Evolutionary conservation across 139 green algal genomes (phyloP), one percentile per base, ranked within the genome.

Genomic region (Desmodesmus armatus): DNA sequence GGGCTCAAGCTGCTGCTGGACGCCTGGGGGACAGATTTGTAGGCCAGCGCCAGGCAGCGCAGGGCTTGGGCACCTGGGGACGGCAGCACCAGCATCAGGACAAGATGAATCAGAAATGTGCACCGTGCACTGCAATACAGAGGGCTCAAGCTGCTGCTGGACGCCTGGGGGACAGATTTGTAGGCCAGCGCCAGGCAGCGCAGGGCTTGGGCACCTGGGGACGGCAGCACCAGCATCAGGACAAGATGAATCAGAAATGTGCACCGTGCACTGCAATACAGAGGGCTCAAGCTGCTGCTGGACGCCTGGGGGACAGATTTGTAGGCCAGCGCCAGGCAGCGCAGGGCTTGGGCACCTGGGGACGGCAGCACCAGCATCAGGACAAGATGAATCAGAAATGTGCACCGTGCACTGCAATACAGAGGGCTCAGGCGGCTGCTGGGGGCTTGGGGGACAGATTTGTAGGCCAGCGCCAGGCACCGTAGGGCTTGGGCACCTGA

Each of bases 41-140:
- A 93, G 5, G 96, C 96, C n/a, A 99, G 89, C 3, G 95, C 96
- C 5, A 99, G 92, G 85, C 90, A 98, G 76, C 89, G 94, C 91
- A 93, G 90, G 55, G 91, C 90, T 1, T 89, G 71, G 3, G 79
- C 51, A 33, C 80, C 80, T 86, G 80, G 31, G 51, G 49, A n/a
- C n/a, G n/a, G n/a, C 0, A 69, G n/a, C 27, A 65, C n/a, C 60
- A 69, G 60, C 60, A 69, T 25, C 60, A 39, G 60, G n/a, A 29
- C 60, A 69, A 29, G 7, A 21, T n/a, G 47, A 13, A 13, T 55
- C 47, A 13, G 9, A 55, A 55, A 55, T 55, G 17, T 17, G 3
- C 1, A 2, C 7, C 37, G 17, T 31, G 60, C 27, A 37, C 7
- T 7, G 6, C 5, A 2, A 39, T 39, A n/a, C n/a, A n/a, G 60